Evolutionary conservation across 1,139 yeast species (phyloP).

Genomic region (Saccharomycopsis hybrid): DNA sequence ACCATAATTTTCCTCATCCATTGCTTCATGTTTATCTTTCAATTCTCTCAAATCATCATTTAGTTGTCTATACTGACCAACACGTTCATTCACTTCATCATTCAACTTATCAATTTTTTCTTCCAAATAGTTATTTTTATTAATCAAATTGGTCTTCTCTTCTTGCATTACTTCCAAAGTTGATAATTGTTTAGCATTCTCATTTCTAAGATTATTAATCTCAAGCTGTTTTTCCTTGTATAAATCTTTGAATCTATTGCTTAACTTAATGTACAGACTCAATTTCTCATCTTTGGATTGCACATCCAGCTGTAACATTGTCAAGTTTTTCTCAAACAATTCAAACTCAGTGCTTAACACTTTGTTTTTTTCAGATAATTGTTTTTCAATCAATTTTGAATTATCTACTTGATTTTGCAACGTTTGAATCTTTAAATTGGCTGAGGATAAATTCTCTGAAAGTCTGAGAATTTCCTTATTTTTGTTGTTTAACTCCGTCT

Average conservation of each 20-base stretch:
- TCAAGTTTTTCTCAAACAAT: constrained; percentile 25
- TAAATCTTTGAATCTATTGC: constrained; percentile 29
- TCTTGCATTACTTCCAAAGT: constrained; percentile 35
- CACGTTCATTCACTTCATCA: constrained; percentile 38
- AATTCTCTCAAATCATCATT: constrained; percentile 68
- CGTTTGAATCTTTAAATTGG: constrained; percentile 24
- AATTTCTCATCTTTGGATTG: constrained; percentile 21
- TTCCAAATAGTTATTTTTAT: constrained; percentile 29
- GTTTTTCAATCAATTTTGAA: constrained; percentile 26
- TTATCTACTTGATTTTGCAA: constrained; percentile 27
- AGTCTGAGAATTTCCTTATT: constrained; percentile 31
- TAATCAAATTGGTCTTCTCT: constrained; percentile 40
- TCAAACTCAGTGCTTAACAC: constrained; percentile 26
- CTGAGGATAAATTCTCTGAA: constrained; percentile 25
- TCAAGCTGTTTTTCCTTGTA: constrained; percentile 33
- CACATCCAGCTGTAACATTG: constrained; percentile 18
- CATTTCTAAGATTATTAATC: constrained; percentile 55
- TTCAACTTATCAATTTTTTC: constrained; percentile 25
- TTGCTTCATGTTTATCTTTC: constrained; percentile 33
- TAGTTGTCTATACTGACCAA: constrained; percentile 64
- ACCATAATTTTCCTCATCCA: constrained; percentile 22
- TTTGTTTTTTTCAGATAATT: constrained; percentile 25
- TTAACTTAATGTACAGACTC: constrained; percentile 21
- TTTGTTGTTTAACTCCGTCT: constrained; percentile 46
- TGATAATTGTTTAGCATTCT: constrained; percentile 42